Evolutionary conservation across 768 basidiomycete genomes (phyloP).

Genomic region (Suillus ampliporus): DNA sequence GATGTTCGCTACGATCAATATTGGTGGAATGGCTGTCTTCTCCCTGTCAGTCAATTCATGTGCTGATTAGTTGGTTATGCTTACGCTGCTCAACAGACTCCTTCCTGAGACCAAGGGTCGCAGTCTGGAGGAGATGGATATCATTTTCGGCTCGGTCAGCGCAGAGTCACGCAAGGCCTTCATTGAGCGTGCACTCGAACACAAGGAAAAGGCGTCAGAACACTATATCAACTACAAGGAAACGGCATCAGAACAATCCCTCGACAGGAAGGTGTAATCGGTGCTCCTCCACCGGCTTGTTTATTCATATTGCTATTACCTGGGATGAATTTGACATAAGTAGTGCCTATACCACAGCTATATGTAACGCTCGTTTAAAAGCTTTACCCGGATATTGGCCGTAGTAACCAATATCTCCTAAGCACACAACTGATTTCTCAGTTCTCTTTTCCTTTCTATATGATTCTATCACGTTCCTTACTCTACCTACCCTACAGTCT

Average conservation of each 20-base stretch:
- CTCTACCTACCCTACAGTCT: no score
- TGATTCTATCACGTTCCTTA: no score
- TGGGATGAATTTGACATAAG: not conserved
- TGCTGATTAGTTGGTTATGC: slow-evolving; percentile 2
- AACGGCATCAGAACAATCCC: slow-evolving; percentile 17
- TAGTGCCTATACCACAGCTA: not conserved
- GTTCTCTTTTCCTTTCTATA: no score
- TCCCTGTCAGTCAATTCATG: slow-evolving; percentile 52
- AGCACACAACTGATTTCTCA: no score
- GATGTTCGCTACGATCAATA: slow-evolving; percentile 77
- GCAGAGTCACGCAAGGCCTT: slow-evolving; percentile 57
- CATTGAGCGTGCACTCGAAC: slow-evolving; percentile 44
- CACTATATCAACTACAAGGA: no score
- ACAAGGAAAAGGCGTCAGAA: slow-evolving; percentile 6
- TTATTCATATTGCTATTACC: not conserved
- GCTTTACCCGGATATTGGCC: no score
- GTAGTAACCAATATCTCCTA: no score
- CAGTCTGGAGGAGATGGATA: slow-evolving; percentile 60
- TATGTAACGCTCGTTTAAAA: no score
- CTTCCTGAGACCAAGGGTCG: slow-evolving; percentile 69
- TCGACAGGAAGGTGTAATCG: slow-evolving; percentile 15
- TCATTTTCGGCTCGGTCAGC: slow-evolving; percentile 62
- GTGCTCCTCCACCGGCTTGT: not conserved
- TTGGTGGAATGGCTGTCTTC: slow-evolving; percentile 72
- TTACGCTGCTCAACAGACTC: slow-evolving; percentile 38